Evolutionary conservation across 495 filamentous ascomycete species (phyloP), one percentile per base, ranked within the genome.

Genomic region (Astrothelium macrocarpum): DNA sequence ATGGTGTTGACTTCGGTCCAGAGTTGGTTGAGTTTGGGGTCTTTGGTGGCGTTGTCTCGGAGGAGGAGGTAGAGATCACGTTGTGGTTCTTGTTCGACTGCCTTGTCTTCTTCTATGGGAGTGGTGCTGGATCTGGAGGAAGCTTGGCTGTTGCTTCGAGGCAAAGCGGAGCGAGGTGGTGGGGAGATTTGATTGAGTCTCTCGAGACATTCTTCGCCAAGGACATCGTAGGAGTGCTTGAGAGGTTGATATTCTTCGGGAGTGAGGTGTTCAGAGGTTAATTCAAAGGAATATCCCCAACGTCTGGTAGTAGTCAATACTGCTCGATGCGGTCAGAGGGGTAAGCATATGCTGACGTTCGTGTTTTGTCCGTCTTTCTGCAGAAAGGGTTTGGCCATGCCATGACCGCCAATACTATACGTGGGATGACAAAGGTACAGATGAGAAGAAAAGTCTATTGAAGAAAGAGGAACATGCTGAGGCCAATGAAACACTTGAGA

Each of bases 231-330:
- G 5, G 80, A 80, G 59, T 82, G 76, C 49, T 82, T 85, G 70
- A 87, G 68, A 1, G 81, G 79, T n/a, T 78, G 67, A n/a, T 85
- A 69, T 69, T 90, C 72, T 62, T 86, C 79, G n/a, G 74, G 62
- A 11, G 82, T 86, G 18, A 81, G 73, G 71, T 95, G 90, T 0
- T 84, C 72, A 1, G 80, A 72, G 0, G 88, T 88, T 80, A 87
- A 87, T 59, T 85, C 78, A 70, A 93, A 92, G 4, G 79, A 80
- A 67, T 89, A 81, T 5, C 82, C 88, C 85, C 86, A 93, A 62
- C 73, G 77, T 49, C 75, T 80, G 39, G 68, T 20, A 31, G 56
- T 64, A 12, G 23, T 62, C 36, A n/a, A n/a, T 16, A 29, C 14
- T 53, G 32, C 2, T 42, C 53, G 20, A 34, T 29, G 32, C 42